Percentiles rank a stretch among this genome's conserved stretches.
Conservation (phyloP, 805 yeast genomes). For the Schwanniomyces sp. region DNA sequence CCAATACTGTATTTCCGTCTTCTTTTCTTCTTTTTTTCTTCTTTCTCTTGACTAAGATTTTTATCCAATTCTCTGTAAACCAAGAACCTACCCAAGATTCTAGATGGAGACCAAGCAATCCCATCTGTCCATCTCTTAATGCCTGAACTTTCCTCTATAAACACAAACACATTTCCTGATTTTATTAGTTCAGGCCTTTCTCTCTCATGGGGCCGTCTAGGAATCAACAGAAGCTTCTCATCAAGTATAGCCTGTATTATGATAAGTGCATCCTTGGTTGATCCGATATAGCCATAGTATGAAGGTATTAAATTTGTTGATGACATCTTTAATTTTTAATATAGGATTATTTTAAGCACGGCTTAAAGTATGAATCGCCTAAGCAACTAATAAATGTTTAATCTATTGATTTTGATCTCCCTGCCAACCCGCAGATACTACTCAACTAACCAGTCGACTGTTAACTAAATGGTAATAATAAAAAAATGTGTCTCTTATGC, state of each 20-base stretch:
- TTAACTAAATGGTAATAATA: no score
- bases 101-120: conserved; percentile 88
- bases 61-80: conserved; percentile 69
- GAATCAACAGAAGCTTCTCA: conserved; percentile 58
- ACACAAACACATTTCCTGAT: conserved; percentile 82
- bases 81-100: conserved; percentile 82
- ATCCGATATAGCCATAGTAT: conserved; percentile 72
- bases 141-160: conserved; percentile 77
- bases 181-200: conserved; percentile 66
- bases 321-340: background rate
- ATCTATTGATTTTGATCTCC: no score
- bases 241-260: conserved; percentile 78
- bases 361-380: no score
- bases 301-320: conserved; percentile 46
- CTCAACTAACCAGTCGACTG: no score
- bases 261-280: conserved; percentile 79
- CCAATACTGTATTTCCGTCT: conserved; percentile 7
- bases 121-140: conserved; percentile 97
- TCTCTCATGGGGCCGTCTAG: conserved; percentile 78
- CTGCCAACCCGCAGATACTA: no score
- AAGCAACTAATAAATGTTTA: no score
- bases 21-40: conserved; percentile 41
- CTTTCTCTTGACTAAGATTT: conserved; percentile 42
- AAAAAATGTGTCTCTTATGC: no score
- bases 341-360: no score